Evolutionary conservation across 2,329 filamentous ascomycete species (phyloP).

Genomic region (Cladosporium sp.): DNA sequence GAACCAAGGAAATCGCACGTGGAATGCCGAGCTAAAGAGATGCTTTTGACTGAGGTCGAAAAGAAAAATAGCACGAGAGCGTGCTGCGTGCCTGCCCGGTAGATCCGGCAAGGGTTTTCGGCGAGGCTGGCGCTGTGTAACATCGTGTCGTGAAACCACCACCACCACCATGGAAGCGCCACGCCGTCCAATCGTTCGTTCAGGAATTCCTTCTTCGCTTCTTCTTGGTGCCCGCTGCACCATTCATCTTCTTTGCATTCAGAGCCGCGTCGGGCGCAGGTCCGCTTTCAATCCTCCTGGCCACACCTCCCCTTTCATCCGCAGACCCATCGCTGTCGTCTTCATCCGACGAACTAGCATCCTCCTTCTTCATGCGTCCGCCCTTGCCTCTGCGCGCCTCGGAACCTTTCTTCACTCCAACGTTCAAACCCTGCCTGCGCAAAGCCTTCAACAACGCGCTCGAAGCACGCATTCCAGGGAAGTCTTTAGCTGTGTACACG

Average conservation of each 20-base stretch:
- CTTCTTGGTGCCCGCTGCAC: conserved; percentile 12
- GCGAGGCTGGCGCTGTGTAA: not conserved
- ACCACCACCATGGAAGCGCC: not conserved
- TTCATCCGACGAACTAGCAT: conserved; percentile 60
- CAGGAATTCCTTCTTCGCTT: conserved; percentile 21
- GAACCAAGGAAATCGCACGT: not conserved
- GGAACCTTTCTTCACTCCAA: conserved; percentile 84
- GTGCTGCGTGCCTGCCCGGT: not conserved
- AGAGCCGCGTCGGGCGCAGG: conserved; percentile 5
- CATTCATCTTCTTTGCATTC: conserved; percentile 18
- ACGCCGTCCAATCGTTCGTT: not conserved
- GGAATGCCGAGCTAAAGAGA: not conserved
- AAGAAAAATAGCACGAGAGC: not conserved
- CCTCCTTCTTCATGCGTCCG: conserved; percentile 37
- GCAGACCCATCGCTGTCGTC: conserved; percentile 63
- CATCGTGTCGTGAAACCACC: not conserved
- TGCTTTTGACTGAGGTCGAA: not conserved
- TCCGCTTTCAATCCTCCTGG: not conserved
- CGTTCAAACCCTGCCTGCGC: conserved; percentile 77
- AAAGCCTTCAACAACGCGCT: conserved; percentile 71
- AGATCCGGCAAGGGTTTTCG: not conserved
- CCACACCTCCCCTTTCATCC: conserved; percentile 12
- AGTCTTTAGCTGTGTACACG: conserved; percentile 82
- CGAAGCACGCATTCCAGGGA: conserved; percentile 79
- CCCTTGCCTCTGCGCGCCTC: conserved; percentile 50